A percentile compares a stretch with the other conserved stretches of the same genome.
phyloP scores from a whole-genome alignment of 202 grass and related monocot species.

The Alloteropsis angusta region DNA sequence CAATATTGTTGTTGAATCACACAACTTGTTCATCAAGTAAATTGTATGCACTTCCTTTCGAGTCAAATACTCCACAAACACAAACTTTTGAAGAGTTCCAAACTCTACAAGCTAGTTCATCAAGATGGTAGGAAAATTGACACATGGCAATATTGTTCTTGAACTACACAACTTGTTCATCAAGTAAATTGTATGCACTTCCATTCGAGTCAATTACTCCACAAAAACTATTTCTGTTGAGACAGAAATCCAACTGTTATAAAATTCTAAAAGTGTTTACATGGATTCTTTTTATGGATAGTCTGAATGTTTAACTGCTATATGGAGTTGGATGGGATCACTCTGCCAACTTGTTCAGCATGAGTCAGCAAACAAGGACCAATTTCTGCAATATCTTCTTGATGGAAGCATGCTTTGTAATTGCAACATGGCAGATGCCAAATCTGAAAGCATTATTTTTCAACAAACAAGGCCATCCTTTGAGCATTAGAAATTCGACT shows the following conservation, averaged over 20 bases:
- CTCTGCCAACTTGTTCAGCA: not conserved
- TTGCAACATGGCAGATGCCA: not conserved
- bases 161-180: not conserved
- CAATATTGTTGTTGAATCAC: not conserved
- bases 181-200: not conserved
- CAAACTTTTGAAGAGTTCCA: not conserved
- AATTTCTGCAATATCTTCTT: not conserved
- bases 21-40: not conserved
- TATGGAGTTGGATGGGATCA: not conserved
- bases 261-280: not conserved
- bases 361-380: not conserved
- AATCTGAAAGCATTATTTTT: not conserved
- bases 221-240: not conserved
- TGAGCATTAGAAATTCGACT: not conserved
- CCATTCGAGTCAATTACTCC: not conserved
- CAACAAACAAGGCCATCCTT: not conserved
- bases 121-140: not conserved
- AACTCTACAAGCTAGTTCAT: not conserved
- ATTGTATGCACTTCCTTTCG: not conserved
- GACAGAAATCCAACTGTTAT: not conserved
- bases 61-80: not conserved
- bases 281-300: not conserved
- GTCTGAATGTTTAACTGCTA: not conserved
- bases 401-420: not conserved
- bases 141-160: not conserved